Base-by-base conservation (phyloP, 2,329 filamentous ascomycete species). In the Furcasterigmium sp. region DNA sequence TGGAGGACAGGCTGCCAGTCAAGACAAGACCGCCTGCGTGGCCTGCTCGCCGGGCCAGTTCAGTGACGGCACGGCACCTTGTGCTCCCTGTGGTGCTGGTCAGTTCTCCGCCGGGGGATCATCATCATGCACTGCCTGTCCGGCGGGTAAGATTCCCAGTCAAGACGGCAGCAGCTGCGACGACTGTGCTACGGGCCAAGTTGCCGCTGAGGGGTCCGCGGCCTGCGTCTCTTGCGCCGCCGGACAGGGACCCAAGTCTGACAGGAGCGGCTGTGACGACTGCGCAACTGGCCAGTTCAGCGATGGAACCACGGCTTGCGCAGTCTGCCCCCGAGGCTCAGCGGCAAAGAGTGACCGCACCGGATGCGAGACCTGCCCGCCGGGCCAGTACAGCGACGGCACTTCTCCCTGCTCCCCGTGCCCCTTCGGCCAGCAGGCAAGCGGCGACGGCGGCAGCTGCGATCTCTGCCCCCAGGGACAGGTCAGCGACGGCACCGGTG, bases 111-210 rank as follows among this genome's bases (percentile, higher is more conserved):
- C n/a, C n/a, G n/a, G n/a, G n/a, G n/a, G n/a, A n/a, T n/a, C n/a
- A n/a, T n/a, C n/a, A n/a, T n/a, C n/a, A n/a, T n/a, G n/a, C n/a
- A n/a, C n/a, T n/a, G n/a, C n/a, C n/a, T n/a, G n/a, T n/a, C n/a
- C n/a, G n/a, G n/a, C n/a, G n/a, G n/a, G n/a, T n/a, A n/a, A n/a
- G n/a, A n/a, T n/a, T n/a, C n/a, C n/a, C n/a, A n/a, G n/a, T n/a
- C n/a, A n/a, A n/a, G n/a, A n/a, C n/a, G n/a, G n/a, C n/a, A n/a
- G n/a, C n/a, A n/a, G n/a, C n/a, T n/a, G 61, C 61, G 11, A 65
- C 68, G 48, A 70, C 66, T 1, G 67, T 71, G 48, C 65, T 67
- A 42, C 63, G 56, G 1, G 60, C 25, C 25, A 13, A 13, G 25
- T 28, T 28, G 25, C 25, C 8, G 25, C 13, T 28, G 25, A 32